Evolutionary conservation across 2,329 filamentous ascomycete genomes (phyloP), one percentile per base, ranked within the genome.

Genomic region (Ilyonectria destructans): DNA sequence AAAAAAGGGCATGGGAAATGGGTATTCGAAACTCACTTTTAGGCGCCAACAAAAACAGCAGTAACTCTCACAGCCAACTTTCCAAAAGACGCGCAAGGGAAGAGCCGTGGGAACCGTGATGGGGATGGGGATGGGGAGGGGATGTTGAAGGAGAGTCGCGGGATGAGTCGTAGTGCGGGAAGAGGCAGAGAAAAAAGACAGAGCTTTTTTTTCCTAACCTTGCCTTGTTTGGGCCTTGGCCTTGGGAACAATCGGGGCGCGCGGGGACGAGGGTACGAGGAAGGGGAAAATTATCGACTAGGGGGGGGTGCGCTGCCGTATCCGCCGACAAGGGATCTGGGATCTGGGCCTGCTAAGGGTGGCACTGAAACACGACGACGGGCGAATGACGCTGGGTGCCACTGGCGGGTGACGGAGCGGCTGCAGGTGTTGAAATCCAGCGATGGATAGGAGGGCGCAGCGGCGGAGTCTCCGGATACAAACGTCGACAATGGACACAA

Each of bases 41-140:
- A 81, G 80, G 84, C 84, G 84, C 84, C 84, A 82, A 82, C 80
- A 85, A 85, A 81, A 85, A 83, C 82, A 82, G 81, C 78, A 80
- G 79, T 80, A 81, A 81, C 77, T 79, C 76, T 81, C 78, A 81
- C 76, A 81, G 80, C 78, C 80, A 81, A 82, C 76, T 75, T 80
- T 80, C 80, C 80, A 80, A 82, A 83, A 82, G 80, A 82, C 80
- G 81, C 81, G 81, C 78, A 83, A 83, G 81, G 82, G 84, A 85
- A 85, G 81, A 84, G 82, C 77, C 78, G 78, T 80, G 78, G 79
- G 78, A 81, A 81, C 74, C 78, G 80, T 80, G 79, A 80, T 79
- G 79, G 77, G 77, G 74, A 80, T 79, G 79, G 77, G 77, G 74
- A 77, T 75, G 72, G 77, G 77, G 76, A 77, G 77, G 78, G 79